Conservation (phyloP, 2,329 filamentous ascomycete genomes). For the Arachnomyces sp. region DNA sequence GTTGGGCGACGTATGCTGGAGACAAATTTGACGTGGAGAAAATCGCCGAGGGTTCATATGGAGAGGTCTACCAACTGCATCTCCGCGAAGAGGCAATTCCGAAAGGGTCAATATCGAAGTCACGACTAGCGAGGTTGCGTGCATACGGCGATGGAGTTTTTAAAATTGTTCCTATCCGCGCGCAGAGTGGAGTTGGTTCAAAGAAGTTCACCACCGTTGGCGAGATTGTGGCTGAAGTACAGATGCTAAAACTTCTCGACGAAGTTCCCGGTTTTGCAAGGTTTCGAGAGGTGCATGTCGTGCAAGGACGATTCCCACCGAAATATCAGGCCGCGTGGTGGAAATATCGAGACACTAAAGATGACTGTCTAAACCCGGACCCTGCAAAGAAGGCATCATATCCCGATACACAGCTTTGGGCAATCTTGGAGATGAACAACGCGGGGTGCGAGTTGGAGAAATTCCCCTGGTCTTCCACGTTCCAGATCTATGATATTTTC, state of each 20-base stretch:
- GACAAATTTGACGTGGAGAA: slow-evolving; percentile 43
- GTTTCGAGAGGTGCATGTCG: slow-evolving; percentile 50
- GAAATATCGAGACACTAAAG: slow-evolving; percentile 32
- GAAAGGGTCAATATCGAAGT: slow-evolving; percentile 27
- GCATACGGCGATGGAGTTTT: slow-evolving; percentile 38
- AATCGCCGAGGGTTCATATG: slow-evolving; percentile 58
- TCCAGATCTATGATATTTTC: slow-evolving; percentile 55
- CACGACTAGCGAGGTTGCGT: slow-evolving; percentile 29
- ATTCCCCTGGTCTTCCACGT: slow-evolving; percentile 31
- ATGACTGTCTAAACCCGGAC: slow-evolving; percentile 47
- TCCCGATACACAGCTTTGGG: slow-evolving; percentile 51
- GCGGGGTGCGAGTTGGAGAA: slow-evolving; percentile 51
- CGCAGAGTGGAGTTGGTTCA: slow-evolving; percentile 31
- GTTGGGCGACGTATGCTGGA: slow-evolving; percentile 31
- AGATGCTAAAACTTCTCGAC: slow-evolving; percentile 50
- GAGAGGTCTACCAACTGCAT: slow-evolving; percentile 54
- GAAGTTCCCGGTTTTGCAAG: slow-evolving; percentile 55
- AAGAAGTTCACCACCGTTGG: slow-evolving; percentile 38
- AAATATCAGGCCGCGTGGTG: slow-evolving; percentile 42
- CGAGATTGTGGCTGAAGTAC: slow-evolving; percentile 43
- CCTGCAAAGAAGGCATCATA: slow-evolving; percentile 47
- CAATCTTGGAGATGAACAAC: slow-evolving; percentile 58
- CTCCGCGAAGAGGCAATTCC: slow-evolving; percentile 27
- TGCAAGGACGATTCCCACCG: slow-evolving; percentile 48
- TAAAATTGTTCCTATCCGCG: slow-evolving; percentile 41